These are phyloP conservation scores for Volvariella volvacea DNA, from an alignment of 1,284 basidiomycete species.

Conservation along the genomic window DNA sequence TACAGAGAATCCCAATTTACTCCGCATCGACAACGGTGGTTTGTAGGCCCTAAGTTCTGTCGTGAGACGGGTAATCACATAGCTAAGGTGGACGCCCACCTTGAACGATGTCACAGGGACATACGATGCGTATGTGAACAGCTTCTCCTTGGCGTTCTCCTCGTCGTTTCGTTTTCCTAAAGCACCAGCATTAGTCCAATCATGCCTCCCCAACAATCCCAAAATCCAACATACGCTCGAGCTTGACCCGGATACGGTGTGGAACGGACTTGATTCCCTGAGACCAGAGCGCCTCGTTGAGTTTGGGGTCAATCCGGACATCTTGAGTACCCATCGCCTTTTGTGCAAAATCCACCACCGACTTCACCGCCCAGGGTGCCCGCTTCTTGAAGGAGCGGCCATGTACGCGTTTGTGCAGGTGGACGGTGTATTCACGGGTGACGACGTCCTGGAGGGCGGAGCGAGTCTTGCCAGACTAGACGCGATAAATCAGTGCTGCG, in stretches of 20 bases:
- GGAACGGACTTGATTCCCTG: conserved; percentile 88
- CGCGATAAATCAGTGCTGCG: conserved; percentile 14
- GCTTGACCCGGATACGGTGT: conserved; percentile 82
- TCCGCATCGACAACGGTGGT: conserved; percentile 64
- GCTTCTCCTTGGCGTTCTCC: conserved; percentile 95
- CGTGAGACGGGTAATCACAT: not conserved
- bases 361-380: conserved; percentile 91
- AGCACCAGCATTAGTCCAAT: conserved; percentile 4
- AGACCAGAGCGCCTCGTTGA: conserved; percentile 92
- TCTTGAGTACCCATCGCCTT: conserved; percentile 93
- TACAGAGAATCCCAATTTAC: not conserved
- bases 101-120: conserved; percentile 83
- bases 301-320: conserved; percentile 86
- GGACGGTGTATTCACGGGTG: conserved; percentile 94
- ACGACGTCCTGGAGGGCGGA: conserved; percentile 95
- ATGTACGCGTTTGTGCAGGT: conserved; percentile 90
- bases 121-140: conserved; percentile 86
- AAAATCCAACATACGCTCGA: conserved; percentile 71
- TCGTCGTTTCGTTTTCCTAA: conserved; percentile 88
- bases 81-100: conserved; percentile 36
- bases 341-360: conserved; percentile 82
- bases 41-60: conserved; percentile 61
- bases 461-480: conserved; percentile 77
- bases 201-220: not conserved
- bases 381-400: conserved; percentile 92